Evolutionary conservation across 2,329 filamentous ascomycete genomes (phyloP).

Genomic region (Akanthomyces dipterigenus): DNA sequence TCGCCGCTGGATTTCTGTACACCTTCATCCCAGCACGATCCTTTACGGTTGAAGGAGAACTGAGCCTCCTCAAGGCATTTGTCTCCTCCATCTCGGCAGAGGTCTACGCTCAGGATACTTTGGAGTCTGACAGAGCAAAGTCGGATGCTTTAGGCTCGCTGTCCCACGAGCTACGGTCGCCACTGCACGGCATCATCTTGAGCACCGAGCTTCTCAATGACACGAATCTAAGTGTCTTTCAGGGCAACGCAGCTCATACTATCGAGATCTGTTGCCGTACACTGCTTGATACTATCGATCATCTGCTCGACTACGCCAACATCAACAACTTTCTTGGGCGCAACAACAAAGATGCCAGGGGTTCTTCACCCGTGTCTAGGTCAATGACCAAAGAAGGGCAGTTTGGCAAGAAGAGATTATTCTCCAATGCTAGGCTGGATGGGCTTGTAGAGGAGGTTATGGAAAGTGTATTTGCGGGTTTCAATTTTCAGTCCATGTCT

Average conservation of each 20-base stretch:
- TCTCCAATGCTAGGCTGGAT: constrained; percentile 18
- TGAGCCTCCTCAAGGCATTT: constrained; percentile 46
- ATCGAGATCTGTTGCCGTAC: constrained; percentile 42
- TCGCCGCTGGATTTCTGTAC: constrained; percentile 43
- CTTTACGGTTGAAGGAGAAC: constrained; percentile 40
- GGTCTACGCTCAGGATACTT: constrained; percentile 37
- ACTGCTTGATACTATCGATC: constrained; percentile 42
- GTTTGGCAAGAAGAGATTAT: background rate
- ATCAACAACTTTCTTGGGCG: constrained; percentile 25
- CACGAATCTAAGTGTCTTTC: constrained; percentile 37
- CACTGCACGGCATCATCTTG: constrained; percentile 53
- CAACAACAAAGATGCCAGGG: too few relatives aligned
- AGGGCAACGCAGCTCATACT: constrained; percentile 35
- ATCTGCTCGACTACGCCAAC: constrained; percentile 39
- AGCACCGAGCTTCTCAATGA: constrained; percentile 47
- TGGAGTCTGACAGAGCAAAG: constrained; percentile 40
- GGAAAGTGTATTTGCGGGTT: constrained; percentile 32
- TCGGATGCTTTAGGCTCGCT: constrained; percentile 53
- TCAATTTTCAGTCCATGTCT: constrained; percentile 26
- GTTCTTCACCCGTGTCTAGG: constrained; percentile 6
- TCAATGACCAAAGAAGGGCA: background rate
- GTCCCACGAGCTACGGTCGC: constrained; percentile 55
- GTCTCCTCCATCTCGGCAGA: constrained; percentile 50
- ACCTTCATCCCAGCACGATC: constrained; percentile 35
- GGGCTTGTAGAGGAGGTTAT: constrained; percentile 32